Evolutionary conservation across 1,284 basidiomycete species (phyloP).

Genomic region (Cutaneotrichosporon sp.): DNA sequence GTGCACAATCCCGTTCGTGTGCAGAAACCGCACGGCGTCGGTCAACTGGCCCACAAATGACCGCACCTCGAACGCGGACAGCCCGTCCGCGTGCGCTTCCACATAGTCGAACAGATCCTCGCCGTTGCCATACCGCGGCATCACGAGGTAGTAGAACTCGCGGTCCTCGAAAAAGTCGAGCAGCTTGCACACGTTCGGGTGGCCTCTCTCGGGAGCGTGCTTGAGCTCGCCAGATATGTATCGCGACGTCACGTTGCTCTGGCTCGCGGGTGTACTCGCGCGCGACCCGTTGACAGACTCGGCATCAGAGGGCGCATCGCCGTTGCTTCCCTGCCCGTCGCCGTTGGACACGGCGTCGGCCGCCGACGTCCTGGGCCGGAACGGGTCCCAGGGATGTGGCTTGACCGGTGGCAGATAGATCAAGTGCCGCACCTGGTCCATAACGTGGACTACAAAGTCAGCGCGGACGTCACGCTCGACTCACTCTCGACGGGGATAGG

Average conservation of each 20-base stretch:
- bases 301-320: neutral
- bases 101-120: constrained; percentile 92
- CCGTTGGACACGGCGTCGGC: neutral
- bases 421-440: constrained; percentile 74
- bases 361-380: constrained; percentile 11
- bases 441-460: constrained; percentile 65
- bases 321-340: neutral
- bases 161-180: constrained; percentile 97
- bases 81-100: constrained; percentile 78
- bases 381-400: constrained; percentile 70
- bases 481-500: constrained; percentile 91
- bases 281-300: constrained; percentile 4
- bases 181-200: constrained; percentile 67
- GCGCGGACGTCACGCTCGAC: constrained; percentile 10
- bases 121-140: constrained; percentile 53
- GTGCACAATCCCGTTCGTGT: constrained; percentile 89
- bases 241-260: constrained; percentile 27
- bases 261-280: constrained; percentile 8
- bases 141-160: constrained; percentile 82
- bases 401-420: constrained; percentile 62
- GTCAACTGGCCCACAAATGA: constrained; percentile 90
- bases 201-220: constrained; percentile 37
- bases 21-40: constrained; percentile 85
- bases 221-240: constrained; percentile 37
- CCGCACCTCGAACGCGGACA: constrained; percentile 68